Conservation (phyloP, 768 basidiomycete species). For the Termitomyces sp. region DNA sequence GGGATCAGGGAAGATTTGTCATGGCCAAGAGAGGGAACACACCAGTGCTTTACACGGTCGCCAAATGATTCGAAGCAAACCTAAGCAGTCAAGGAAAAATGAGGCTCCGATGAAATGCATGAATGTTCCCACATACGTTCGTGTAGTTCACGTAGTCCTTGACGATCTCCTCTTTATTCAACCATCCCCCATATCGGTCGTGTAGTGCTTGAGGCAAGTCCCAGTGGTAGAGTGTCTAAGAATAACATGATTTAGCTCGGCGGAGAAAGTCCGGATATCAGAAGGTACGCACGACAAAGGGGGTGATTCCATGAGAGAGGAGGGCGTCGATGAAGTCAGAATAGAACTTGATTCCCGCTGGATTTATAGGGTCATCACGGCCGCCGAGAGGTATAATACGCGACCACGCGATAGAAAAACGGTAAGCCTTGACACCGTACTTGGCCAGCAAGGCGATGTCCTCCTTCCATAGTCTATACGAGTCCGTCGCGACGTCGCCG, state of each 20-base stretch:
- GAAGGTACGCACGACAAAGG: conserved; percentile 46
- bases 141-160: conserved; percentile 63
- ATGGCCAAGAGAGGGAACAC: conserved; percentile 8
- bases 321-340: conserved; percentile 67
- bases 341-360: conserved; percentile 67
- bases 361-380: conserved; percentile 69
- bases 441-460: conserved; percentile 58
- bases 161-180: conserved; percentile 69
- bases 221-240: conserved; percentile 73
- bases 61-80: conserved; percentile 75
- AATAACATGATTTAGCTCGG: neutral
- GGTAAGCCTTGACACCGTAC: conserved; percentile 70
- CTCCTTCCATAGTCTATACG: conserved; percentile 65
- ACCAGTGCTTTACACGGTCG: conserved; percentile 76
- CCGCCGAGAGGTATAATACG: conserved; percentile 74
- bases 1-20: conserved; percentile 18
- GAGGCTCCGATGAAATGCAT: conserved; percentile 9
- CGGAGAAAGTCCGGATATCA: neutral
- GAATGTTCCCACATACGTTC: conserved; percentile 29
- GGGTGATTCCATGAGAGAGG: conserved; percentile 57
- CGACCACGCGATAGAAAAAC: conserved; percentile 77
- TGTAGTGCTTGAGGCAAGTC: conserved; percentile 74
- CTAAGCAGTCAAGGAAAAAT: conserved; percentile 24
- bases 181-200: conserved; percentile 73
- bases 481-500: conserved; percentile 71